Evolutionary conservation across 225 moss, liverwort and hornwort genomes (phyloP).

Genomic region (Marchantia polymorpha): DNA sequence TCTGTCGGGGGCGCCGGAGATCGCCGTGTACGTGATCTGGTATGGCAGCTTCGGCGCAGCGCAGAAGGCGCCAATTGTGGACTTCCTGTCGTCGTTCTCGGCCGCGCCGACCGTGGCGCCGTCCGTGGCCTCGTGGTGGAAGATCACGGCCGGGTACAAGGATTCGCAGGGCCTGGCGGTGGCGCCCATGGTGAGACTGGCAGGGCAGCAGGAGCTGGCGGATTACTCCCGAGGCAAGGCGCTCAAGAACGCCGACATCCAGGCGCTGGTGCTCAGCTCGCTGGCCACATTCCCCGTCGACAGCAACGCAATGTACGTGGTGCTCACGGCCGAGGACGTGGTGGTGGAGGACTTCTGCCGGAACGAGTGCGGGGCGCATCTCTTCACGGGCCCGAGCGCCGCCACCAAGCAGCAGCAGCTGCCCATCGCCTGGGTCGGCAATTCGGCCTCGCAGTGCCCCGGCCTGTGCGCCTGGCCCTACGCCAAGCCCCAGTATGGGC

Average conservation of each 20-base stretch:
- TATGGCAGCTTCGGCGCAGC: conserved; percentile 58
- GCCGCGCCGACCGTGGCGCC: conserved; percentile 24
- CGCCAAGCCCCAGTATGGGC: conserved; percentile 50
- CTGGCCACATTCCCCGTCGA: conserved; percentile 43
- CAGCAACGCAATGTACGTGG: conserved; percentile 55
- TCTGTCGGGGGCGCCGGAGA: conserved; percentile 36
- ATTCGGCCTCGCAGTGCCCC: conserved; percentile 66
- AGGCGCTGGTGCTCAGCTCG: conserved; percentile 47
- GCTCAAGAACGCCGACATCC: conserved; percentile 52
- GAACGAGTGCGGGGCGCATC: conserved; percentile 63
- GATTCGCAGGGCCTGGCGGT: conserved; percentile 47
- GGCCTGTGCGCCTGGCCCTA: conserved; percentile 86
- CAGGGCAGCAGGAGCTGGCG: conserved; percentile 38
- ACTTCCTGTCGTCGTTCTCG: conserved; percentile 60
- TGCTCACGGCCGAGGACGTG: conserved; percentile 65
- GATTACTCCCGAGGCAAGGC: conserved; percentile 42
- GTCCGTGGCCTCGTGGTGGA: conserved; percentile 71
- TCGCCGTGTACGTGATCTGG: conserved; percentile 66
- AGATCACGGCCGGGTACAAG: conserved; percentile 64
- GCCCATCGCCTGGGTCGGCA: conserved; percentile 75
- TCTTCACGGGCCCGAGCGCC: conserved; percentile 34
- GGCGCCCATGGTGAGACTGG: conserved; percentile 37
- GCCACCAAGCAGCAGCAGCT: conserved; percentile 49
- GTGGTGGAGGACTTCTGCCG: conserved; percentile 60
- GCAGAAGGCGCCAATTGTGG: conserved; percentile 48